Evolutionary conservation across 495 filamentous ascomycete species (phyloP).

Genomic region (Tuber borchii): DNA sequence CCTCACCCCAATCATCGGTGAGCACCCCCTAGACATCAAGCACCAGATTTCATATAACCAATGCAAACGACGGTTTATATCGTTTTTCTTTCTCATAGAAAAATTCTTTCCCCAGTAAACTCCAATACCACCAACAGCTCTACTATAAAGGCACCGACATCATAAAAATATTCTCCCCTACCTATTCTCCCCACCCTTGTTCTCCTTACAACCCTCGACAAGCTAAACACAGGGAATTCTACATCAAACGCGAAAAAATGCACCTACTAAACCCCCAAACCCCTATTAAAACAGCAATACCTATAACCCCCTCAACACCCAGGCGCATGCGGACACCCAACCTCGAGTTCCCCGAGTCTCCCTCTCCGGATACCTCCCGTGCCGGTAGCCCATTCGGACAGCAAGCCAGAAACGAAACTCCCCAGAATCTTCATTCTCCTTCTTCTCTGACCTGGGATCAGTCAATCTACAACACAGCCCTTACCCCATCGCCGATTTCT

Average conservation of each 20-base stretch:
- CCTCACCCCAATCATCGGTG: background rate
- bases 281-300: background rate
- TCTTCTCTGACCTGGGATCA: background rate
- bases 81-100: background rate
- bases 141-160: background rate
- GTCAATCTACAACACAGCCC: background rate
- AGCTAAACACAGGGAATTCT: background rate
- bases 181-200: background rate
- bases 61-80: background rate
- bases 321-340: background rate
- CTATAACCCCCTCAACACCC: background rate
- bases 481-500: background rate
- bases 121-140: background rate
- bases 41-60: background rate
- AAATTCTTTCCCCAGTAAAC: background rate
- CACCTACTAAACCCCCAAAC: background rate
- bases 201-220: background rate
- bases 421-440: background rate
- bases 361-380: background rate
- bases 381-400: background rate
- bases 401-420: background rate
- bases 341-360: background rate
- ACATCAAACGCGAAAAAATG: background rate
- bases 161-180: background rate
- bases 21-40: background rate